Evolutionary conservation across 2,329 filamentous ascomycete species (phyloP).

Genomic region (Alternaria metachromatica): DNA sequence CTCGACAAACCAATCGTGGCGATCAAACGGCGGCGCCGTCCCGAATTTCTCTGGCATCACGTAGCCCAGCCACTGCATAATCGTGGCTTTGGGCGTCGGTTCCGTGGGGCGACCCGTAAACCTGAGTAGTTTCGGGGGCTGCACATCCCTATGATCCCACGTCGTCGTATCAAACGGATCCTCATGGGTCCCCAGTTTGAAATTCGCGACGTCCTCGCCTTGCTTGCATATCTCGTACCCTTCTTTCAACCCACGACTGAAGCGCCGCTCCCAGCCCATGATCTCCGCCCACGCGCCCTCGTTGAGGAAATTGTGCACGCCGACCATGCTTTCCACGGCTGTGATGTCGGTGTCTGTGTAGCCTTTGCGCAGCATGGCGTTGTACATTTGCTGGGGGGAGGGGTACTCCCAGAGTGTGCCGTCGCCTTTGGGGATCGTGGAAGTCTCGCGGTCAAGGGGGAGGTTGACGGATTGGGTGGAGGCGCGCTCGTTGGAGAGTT

Average conservation of each 20-base stretch:
- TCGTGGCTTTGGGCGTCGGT: conserved; percentile 86
- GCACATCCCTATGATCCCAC: conserved; percentile 44
- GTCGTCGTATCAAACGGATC: conserved; percentile 43
- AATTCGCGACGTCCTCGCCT: conserved; percentile 72
- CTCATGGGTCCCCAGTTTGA: conserved; percentile 53
- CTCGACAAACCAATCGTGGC: conserved; percentile 95
- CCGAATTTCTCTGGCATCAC: conserved; percentile 80
- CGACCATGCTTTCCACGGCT: conserved; percentile 95
- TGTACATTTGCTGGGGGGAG: conserved; percentile 99
- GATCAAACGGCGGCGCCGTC: conserved; percentile 87
- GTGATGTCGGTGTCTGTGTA: conserved; percentile 93
- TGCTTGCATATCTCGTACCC: conserved; percentile 77
- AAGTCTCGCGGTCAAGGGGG: conserved; percentile 80
- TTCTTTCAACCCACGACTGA: conserved; percentile 72
- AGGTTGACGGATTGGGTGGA: conserved; percentile 75
- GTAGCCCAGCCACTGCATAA: conserved; percentile 80
- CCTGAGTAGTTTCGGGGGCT: conserved; percentile 75
- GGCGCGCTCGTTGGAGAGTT: conserved; percentile 80
- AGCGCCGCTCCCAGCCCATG: conserved; percentile 89
- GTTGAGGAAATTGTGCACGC: conserved; percentile 97
- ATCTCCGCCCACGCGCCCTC: conserved; percentile 98
- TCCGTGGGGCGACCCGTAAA: conserved; percentile 92
- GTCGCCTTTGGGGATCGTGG: conserved; percentile 88
- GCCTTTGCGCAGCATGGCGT: conserved; percentile 93
- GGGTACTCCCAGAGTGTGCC: conserved; percentile 93